Base-by-base conservation (phyloP, 1,139 yeast species). In the Diutina neorugosa region DNA sequence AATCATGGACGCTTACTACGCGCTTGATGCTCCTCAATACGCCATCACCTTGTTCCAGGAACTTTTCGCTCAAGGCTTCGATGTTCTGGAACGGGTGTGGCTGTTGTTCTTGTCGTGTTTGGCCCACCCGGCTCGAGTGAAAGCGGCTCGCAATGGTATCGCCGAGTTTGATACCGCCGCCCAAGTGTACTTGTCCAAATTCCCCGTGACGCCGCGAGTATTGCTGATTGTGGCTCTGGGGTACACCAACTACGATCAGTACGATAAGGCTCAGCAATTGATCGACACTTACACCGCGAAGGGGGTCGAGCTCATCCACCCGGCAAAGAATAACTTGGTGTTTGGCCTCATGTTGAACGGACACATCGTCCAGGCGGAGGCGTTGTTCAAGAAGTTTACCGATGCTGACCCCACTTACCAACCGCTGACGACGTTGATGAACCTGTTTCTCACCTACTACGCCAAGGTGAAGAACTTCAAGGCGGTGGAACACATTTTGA, bases 401-500 rank as follows among this genome's bases (percentile, higher is more conserved):
- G 56, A 55, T 9, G 65, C 61, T 8, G 67, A 65, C n/a, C 55
- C 61, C 5, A 60, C 60, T 1, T 72, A 62, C 55, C 57, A 59
- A n/a, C 77, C 79, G 5, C 62, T 66, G 20, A 64, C 70, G 31
- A 58, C 61, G 16, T 66, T 68, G 16, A 66, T 74, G 69, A 74
- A 74, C 61, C 61, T 68, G 7, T 71, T 73, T 57, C 63, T 74
- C 58, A 61, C 60, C 51, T 58, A 63, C 57, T 70, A 74, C 56
- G 64, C 69, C 34, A 65, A 65, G 47, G 51, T 47, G 14, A 62
- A 65, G 52, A 71, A 73, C 59, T 67, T 64, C 55, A 60, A 65
- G 31, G 74, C 77, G 3, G 73, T 73, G 16, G 72, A 69, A 52
- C 74, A 73, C 4, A 67, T 74, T 50, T 58, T 72, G 51, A 58